Base-by-base conservation (phyloP, 306 rosid species). In the Malus orientalis region DNA sequence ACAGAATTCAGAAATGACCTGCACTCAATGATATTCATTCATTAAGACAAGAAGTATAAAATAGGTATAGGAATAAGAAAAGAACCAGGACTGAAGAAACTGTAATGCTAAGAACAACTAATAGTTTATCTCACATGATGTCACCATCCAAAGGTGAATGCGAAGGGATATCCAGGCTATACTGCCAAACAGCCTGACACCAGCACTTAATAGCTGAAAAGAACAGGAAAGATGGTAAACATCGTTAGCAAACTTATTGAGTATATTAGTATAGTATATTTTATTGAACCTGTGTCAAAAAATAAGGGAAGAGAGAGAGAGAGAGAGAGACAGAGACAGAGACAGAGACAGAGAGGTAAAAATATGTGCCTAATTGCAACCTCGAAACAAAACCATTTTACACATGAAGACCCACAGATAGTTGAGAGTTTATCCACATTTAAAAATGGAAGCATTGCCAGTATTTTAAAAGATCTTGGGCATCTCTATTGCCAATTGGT, bases 111-210 rank as follows among this genome's bases (percentile, higher is more conserved):
- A 42, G 49, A 22, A 45, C 15, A 65, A 40, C 36, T 42, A 19
- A 49, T 27, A 45, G 66, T 73, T 68, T 70, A 81, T 88, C 98
- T 94, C 93, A 94, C 98, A 94, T 91, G 87, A 94, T 88, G 81
- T 87, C 94, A 67, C 85, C 89, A 74, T 86, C 96, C 75, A 84
- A 88, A 80, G 87, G 88, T 49, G 88, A 83, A 80, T 80, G 83
- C 75, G 90, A 86, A 85, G 94, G 96, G 78, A 86, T 85, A 82
- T 94, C 98, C 82, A 81, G 70, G 53, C 85, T 85, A 81, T 85
- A 83, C 78, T 90, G 97, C 93, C 93, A 91, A 70, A 91, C 94
- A 85, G 98, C 98, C 86, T 91, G 96, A 85, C 98, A 91, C 98
- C 98, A 94, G 88, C 96, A 91, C 85, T 94, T 94, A 74, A 94